Evolutionary conservation across 176 grass and related monocot genomes (phyloP), one percentile per base, ranked within the genome.

Genomic region (Eleusine indica): DNA sequence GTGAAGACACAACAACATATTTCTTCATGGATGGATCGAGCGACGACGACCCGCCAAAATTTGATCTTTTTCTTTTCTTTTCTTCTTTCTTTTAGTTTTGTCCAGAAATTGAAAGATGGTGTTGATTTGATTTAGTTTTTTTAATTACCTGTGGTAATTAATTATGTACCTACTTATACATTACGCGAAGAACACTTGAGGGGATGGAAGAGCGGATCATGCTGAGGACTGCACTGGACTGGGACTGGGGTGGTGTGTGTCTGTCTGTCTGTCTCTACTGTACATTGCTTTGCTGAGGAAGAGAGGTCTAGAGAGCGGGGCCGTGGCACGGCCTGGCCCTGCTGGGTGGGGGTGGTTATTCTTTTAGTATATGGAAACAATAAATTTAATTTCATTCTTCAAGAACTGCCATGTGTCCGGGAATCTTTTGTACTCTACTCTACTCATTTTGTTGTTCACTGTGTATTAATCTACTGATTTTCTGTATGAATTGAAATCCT

Each of bases 91-190:
- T 81, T 60, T 90, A 90, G 84, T 90, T 90, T 90, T 90, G 88
- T 90, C 84, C 88, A 90, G 80, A 87, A 86, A 88, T 58, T 21
- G 79, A 86, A 90, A 90, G 80, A 83, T 90, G 87, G 88, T 87
- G 88, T 87, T 87, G 80, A 86, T 90, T 90, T 90, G 74, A 83
- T 90, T 86, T 90, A 90, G 88, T 83, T 90, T 64, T 85, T 52
- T 79, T 82, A 90, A 86, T 90, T 90, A 90, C 80, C 84, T 61
- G 74, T 83, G 88, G 88, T 90, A 87, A 90, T 90, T 90, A 90
- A 79, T 79, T 52, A 86, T 90, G 88, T 83, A 90, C 82, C 68
- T 83, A 90, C 82, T 51, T 90, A 86, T 86, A 86, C 79, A 61
- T 85, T 79, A 82, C 80, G 75, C 79, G 9, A 82, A 66, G 29